phyloP scores from a whole-genome alignment of 2,329 filamentous ascomycete genomes.

The Didymella segeticola region DNA sequence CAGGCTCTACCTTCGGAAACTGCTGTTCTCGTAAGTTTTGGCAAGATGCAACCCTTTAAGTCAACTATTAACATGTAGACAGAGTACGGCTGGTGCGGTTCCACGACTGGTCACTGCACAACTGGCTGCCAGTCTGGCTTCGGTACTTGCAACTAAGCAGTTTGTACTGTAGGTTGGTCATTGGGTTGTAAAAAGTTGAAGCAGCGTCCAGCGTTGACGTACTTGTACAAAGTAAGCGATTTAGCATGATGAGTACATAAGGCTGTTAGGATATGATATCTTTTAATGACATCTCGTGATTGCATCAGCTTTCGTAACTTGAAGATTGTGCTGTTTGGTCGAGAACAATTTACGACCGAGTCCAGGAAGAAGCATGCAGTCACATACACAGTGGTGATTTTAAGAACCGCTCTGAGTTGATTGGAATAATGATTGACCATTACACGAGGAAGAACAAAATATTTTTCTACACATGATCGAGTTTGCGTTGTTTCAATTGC shows the following conservation, averaged over 20 bases:
- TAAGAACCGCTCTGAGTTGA: too few relatives aligned
- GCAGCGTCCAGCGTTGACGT: conserved; percentile 14
- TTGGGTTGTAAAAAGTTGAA: conserved; percentile 13
- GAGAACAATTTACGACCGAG: too few relatives aligned
- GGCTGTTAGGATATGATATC: conserved; percentile 9
- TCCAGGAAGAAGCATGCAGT: too few relatives aligned
- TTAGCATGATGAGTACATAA: conserved; percentile 11
- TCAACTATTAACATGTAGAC: too few relatives aligned
- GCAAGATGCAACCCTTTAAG: too few relatives aligned
- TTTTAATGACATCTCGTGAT: neutral
- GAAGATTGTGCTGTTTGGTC: too few relatives aligned
- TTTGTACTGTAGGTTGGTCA: neutral
- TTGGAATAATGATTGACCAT: too few relatives aligned
- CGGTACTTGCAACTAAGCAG: conserved; percentile 34
- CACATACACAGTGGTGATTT: too few relatives aligned
- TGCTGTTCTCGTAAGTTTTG: conserved; percentile 58
- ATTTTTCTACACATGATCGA: too few relatives aligned
- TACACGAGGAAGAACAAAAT: too few relatives aligned
- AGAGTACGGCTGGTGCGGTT: conserved; percentile 51
- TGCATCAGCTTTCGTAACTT: too few relatives aligned
- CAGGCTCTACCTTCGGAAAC: conserved; percentile 53
- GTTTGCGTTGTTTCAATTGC: too few relatives aligned
- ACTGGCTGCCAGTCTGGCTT: conserved; percentile 42
- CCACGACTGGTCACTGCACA: conserved; percentile 36
- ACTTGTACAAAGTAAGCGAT: conserved; percentile 15